These are phyloP conservation scores for Ensete ventricosum DNA, from an alignment of 176 grass and related monocot species.

Conservation along the genomic window DNA sequence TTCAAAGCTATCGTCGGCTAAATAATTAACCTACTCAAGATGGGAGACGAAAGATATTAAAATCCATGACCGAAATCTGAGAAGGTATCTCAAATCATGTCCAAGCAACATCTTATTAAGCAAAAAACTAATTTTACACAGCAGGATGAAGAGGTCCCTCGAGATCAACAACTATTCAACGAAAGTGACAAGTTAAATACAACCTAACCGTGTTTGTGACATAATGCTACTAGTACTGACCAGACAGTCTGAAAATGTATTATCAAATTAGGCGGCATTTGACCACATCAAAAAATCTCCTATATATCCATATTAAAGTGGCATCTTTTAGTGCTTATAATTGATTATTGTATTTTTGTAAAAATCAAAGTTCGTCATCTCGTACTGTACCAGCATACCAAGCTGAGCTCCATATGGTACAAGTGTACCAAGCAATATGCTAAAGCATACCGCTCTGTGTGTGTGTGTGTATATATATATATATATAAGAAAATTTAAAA, in stretches of 20 bases:
- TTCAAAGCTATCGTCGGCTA: constrained; percentile 74
- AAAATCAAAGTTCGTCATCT: background rate
- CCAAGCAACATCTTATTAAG: background rate
- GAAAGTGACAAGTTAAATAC: background rate
- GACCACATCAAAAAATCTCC: background rate
- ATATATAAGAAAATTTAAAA: too few relatives aligned
- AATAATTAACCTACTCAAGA: constrained; percentile 75
- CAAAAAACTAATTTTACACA: background rate
- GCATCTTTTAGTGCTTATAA: background rate
- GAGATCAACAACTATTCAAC: background rate
- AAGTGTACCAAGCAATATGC: too few relatives aligned
- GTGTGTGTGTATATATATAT: too few relatives aligned
- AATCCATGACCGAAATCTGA: background rate
- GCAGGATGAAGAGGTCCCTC: background rate
- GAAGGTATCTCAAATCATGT: background rate
- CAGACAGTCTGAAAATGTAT: background rate
- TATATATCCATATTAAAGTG: background rate
- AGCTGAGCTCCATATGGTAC: too few relatives aligned
- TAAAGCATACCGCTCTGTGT: too few relatives aligned
- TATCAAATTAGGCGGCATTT: background rate
- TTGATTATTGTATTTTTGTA: background rate
- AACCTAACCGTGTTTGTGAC: background rate
- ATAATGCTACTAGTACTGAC: background rate
- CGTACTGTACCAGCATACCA: too few relatives aligned
- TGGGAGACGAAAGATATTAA: constrained; percentile 2